Percentiles rank a stretch among this genome's conserved stretches.
phyloP scores from a whole-genome alignment of 352 stramenopile genomes.

The Achlya hypogyna region DNA sequence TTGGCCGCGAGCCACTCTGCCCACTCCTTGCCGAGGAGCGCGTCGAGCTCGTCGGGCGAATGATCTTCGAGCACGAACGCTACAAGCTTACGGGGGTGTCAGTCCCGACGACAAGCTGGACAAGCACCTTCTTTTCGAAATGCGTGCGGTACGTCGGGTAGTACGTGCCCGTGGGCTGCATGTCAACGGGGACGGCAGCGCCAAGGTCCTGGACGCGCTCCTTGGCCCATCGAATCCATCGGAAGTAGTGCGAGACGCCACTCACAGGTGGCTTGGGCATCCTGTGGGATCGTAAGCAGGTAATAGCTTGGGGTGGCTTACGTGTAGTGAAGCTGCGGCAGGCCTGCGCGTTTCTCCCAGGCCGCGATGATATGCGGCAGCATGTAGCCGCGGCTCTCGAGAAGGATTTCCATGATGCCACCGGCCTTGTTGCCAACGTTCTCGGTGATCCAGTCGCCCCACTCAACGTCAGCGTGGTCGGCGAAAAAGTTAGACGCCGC shows the following conservation, averaged over 20 bases:
- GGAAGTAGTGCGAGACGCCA: conserved; percentile 54
- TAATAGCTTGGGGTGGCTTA: background rate
- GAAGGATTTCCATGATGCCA: conserved; percentile 40
- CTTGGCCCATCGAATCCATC: conserved; percentile 60
- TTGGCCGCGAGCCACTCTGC: conserved; percentile 43
- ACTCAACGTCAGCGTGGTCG: conserved; percentile 48
- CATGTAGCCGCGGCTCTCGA: conserved; percentile 43
- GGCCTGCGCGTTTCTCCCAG: conserved; percentile 40
- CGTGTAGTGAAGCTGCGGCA: conserved; percentile 37
- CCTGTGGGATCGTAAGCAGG: background rate
- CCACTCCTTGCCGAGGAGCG: conserved; percentile 33
- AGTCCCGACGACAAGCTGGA: background rate
- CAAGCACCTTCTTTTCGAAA: conserved; percentile 35
- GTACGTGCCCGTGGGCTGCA: conserved; percentile 33
- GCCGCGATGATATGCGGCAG: conserved; percentile 53
- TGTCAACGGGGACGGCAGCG: conserved; percentile 27
- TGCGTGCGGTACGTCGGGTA: conserved; percentile 51
- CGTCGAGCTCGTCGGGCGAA: conserved; percentile 29
- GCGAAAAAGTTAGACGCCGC: conserved; percentile 41
- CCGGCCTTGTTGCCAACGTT: conserved; percentile 37
- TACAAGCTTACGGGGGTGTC: conserved; percentile 22
- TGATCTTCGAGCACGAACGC: conserved; percentile 43
- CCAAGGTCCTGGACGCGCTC: conserved; percentile 45
- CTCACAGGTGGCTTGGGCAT: conserved; percentile 42
- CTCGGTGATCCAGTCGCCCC: conserved; percentile 47